phyloP scores from a whole-genome alignment of 2,329 filamentous ascomycete genomes.

The Sporothrix pallida region DNA sequence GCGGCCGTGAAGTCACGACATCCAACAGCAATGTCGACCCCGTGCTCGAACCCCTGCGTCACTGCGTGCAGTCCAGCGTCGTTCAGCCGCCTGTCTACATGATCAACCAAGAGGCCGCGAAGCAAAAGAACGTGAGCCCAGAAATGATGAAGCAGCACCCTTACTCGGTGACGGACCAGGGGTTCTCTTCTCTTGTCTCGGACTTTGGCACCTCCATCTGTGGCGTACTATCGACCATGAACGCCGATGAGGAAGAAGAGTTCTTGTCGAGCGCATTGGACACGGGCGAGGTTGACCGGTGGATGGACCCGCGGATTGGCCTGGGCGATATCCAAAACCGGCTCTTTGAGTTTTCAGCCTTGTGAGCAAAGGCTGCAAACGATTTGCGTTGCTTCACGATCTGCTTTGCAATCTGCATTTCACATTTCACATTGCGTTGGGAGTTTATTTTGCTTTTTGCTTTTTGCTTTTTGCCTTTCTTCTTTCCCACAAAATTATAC shows the following conservation, averaged over 20 bases:
- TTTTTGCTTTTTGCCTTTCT: neutral
- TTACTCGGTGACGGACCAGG: neutral
- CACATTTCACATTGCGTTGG: neutral
- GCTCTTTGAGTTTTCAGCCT: conserved; percentile 21
- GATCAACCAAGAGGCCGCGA: neutral
- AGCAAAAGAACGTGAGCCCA: neutral
- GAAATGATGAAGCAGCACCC: neutral
- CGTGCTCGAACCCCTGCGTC: conserved; percentile 29
- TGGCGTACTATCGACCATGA: conserved; percentile 8
- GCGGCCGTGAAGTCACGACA: neutral
- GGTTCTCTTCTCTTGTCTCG: neutral
- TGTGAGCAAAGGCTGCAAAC: neutral
- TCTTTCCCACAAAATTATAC: conserved; percentile 10
- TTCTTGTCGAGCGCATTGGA: conserved; percentile 22
- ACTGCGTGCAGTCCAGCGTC: conserved; percentile 6
- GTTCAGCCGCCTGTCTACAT: neutral
- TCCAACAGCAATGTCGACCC: conserved; percentile 5
- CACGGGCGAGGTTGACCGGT: conserved; percentile 20
- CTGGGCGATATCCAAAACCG: conserved; percentile 25
- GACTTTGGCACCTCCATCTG: conserved; percentile 4
- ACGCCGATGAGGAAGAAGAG: neutral
- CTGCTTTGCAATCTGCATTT: neutral
- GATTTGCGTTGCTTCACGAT: neutral
- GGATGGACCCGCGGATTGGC: conserved; percentile 28
- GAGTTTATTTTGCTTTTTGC: neutral